A percentile compares a stretch with the other conserved stretches of the same genome.
Conservation (phyloP, 2,329 filamentous ascomycete species). For the Neopestalotiopsis sp. region DNA sequence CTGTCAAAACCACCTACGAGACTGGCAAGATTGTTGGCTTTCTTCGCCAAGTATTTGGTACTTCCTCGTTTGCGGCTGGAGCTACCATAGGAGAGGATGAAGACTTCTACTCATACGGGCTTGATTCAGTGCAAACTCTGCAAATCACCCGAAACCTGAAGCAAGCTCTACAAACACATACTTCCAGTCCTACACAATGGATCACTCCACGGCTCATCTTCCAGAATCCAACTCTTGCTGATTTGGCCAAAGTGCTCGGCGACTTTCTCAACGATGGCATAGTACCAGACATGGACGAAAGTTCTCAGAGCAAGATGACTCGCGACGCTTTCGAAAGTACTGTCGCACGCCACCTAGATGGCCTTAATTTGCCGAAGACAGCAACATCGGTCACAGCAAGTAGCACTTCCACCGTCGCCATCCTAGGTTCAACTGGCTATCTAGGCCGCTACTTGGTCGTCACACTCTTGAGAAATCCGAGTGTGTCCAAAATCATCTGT, state of each 20-base stretch:
- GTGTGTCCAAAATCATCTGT: conserved; percentile 7
- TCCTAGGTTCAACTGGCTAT: conserved; percentile 27
- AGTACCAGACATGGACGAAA: conserved; percentile 16
- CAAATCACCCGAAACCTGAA: conserved; percentile 20
- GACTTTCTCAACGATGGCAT: conserved; percentile 22
- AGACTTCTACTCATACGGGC: conserved; percentile 24
- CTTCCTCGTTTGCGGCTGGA: conserved; percentile 6
- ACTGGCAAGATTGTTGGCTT: conserved; percentile 7
- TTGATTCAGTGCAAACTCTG: conserved; percentile 24
- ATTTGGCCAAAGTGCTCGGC: conserved; percentile 17
- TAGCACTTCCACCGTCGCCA: conserved; percentile 17
- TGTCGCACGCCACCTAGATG: conserved; percentile 8
- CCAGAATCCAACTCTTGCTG: conserved; percentile 20
- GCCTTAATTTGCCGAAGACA: background rate
- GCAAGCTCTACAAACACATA: conserved; percentile 19
- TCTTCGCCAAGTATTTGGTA: conserved; percentile 7
- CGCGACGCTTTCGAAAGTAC: conserved; percentile 13
- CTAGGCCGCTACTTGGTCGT: conserved; percentile 19
- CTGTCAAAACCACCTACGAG: conserved; percentile 16
- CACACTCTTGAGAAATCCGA: conserved; percentile 16
- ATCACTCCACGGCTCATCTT: conserved; percentile 24
- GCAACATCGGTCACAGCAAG: background rate
- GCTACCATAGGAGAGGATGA: conserved; percentile 18
- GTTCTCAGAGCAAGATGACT: background rate
- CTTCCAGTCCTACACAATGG: conserved; percentile 16